Percentiles rank a stretch among this genome's conserved stretches.
These are phyloP conservation scores for Xerocomus spinulosus DNA, from an alignment of 768 basidiomycete species.

Conservation along the genomic window DNA sequence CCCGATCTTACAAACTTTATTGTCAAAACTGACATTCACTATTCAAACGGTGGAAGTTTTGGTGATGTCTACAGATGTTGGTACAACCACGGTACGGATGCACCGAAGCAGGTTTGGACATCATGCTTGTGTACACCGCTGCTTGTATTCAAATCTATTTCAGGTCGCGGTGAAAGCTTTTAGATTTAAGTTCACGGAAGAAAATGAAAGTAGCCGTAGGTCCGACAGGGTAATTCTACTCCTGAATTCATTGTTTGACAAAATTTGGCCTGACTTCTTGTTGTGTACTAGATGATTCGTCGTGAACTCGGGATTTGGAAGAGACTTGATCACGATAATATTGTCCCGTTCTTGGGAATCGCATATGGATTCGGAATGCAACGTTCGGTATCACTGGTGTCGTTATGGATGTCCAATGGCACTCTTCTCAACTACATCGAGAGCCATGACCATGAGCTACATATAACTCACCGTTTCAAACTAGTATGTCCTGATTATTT, in stretches of 20 bases:
- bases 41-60: background rate
- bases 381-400: background rate
- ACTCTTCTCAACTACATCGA: background rate
- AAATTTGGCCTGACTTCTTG: background rate
- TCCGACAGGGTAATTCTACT: background rate
- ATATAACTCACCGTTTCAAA: background rate
- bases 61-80: constrained; percentile 4
- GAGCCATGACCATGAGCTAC: background rate
- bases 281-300: background rate
- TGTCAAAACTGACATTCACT: background rate
- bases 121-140: no score
- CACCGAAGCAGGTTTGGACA: background rate
- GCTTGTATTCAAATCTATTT: background rate
- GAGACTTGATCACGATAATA: background rate
- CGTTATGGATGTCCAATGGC: background rate
- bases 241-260: no score
- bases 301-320: constrained; percentile 8
- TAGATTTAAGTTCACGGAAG: constrained; percentile 1
- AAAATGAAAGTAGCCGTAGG: background rate
- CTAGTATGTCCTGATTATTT: background rate
- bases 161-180: constrained; percentile 6
- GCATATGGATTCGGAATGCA: background rate
- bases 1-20: constrained; percentile 1
- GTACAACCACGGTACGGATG: background rate
- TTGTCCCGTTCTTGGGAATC: background rate